Conservation (phyloP, 2,329 filamentous ascomycete genomes). For the Fusarium gaditjirri region DNA sequence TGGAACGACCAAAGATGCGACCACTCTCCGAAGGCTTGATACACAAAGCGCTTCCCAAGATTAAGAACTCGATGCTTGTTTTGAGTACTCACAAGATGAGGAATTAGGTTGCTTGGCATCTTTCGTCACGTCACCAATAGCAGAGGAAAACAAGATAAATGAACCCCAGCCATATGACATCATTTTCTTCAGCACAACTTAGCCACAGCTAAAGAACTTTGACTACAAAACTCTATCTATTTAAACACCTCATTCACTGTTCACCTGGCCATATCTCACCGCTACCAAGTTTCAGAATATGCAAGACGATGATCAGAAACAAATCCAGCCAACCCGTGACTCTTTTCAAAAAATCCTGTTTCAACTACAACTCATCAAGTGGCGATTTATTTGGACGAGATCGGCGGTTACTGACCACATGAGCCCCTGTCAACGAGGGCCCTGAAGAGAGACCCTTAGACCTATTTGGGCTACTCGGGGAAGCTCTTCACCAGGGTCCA, state of each 20-base stretch:
- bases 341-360: conserved; percentile 39
- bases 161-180: conserved; percentile 27
- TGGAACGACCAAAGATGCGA: not conserved
- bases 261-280: not conserved
- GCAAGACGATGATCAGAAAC: conserved; percentile 35
- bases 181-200: conserved; percentile 5
- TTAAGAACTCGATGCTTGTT: not conserved
- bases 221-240: not conserved
- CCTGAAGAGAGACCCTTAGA: conserved; percentile 24
- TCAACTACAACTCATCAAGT: conserved; percentile 27
- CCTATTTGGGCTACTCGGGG: conserved; percentile 23
- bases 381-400: conserved; percentile 36
- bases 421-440: conserved; percentile 24
- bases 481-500: conserved; percentile 12
- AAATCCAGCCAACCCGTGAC: conserved; percentile 19
- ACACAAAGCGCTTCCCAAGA: conserved; percentile 31
- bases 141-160: not conserved
- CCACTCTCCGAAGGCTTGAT: conserved; percentile 10
- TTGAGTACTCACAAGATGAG: not conserved
- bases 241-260: not conserved
- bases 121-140: not conserved
- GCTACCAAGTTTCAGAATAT: conserved; percentile 38
- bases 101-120: not conserved
- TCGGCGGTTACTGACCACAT: conserved; percentile 34
- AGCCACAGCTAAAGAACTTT: conserved; percentile 3